A percentile compares a stretch with the other conserved stretches of the same genome.
phyloP scores from a whole-genome alignment of 1,139 yeast genomes.

The Candida buenavistaensis region DNA sequence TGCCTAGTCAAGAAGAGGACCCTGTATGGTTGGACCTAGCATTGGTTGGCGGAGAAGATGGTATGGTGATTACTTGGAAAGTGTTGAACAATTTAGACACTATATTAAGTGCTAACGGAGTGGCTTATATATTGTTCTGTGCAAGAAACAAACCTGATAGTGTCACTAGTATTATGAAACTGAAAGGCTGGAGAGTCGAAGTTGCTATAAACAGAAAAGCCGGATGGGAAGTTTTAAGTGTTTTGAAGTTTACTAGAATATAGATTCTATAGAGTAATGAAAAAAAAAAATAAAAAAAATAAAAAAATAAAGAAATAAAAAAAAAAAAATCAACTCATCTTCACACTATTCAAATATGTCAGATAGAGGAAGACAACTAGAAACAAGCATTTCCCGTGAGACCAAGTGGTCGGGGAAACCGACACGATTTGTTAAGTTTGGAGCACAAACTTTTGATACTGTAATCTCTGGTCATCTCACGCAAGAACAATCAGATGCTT shows the following conservation, averaged over 20 bases:
- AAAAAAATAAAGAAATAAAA: neutral
- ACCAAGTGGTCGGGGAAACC: conserved; percentile 50
- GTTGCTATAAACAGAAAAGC: conserved; percentile 68
- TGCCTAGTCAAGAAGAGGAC: conserved; percentile 54
- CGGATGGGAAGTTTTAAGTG: conserved; percentile 93
- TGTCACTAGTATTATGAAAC: conserved; percentile 51
- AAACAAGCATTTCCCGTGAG: conserved; percentile 8
- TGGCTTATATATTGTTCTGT: conserved; percentile 83
- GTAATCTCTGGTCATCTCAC: conserved; percentile 59
- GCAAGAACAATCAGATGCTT: conserved; percentile 82
- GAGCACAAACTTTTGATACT: conserved; percentile 37
- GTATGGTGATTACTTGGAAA: conserved; percentile 79
- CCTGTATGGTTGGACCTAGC: conserved; percentile 84
- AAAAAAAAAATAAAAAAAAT: conserved; percentile 3
- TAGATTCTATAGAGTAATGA: neutral
- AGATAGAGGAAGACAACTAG: conserved; percentile 9
- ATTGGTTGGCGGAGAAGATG: conserved; percentile 82
- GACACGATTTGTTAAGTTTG: conserved; percentile 30
- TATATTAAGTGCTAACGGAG: conserved; percentile 55
- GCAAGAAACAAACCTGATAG: conserved; percentile 78
- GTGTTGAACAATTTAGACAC: conserved; percentile 53
- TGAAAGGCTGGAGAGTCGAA: conserved; percentile 56
- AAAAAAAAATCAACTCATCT: neutral
- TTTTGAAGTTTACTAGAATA: conserved; percentile 48
- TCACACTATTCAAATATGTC: conserved; percentile 3